Conservation (phyloP, 192 early-diverging fungal species). For the Kappamyces sp. region DNA sequence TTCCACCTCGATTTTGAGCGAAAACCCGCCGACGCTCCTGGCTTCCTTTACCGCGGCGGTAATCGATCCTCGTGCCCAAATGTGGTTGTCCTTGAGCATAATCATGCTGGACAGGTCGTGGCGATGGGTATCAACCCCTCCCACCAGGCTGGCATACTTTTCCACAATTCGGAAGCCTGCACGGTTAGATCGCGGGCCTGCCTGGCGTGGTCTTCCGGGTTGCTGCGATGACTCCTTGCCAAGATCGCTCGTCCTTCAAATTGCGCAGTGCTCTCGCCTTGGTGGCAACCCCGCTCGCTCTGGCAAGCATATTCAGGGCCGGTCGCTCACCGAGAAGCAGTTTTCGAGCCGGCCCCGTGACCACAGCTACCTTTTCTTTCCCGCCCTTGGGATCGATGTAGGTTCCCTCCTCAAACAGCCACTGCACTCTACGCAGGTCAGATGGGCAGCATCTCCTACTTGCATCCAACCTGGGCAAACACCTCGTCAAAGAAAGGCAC, state of each 20-base stretch:
- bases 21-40: constrained; percentile 76
- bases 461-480: constrained; percentile 84
- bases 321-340: constrained; percentile 89
- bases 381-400: constrained; percentile 64
- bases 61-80: constrained; percentile 88
- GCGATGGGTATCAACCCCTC: constrained; percentile 94
- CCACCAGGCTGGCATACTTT: constrained; percentile 96
- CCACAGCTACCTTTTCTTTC: constrained; percentile 62
- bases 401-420: constrained; percentile 76
- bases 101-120: constrained; percentile 96
- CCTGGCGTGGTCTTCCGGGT: constrained; percentile 97
- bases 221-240: constrained; percentile 83
- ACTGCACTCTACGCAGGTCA: constrained; percentile 61
- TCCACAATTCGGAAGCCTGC: constrained; percentile 89
- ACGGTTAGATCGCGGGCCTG: constrained; percentile 18
- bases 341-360: constrained; percentile 73
- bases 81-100: constrained; percentile 99
- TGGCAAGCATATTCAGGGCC: constrained; percentile 88
- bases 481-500: constrained; percentile 94
- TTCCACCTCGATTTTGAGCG: constrained; percentile 96
- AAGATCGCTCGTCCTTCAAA: constrained; percentile 65
- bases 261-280: constrained; percentile 50
- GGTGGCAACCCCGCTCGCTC: constrained; percentile 91
- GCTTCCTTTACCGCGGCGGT: constrained; percentile 81
- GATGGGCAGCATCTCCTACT: constrained; percentile 34